Conservation (phyloP, 495 filamentous ascomycete genomes). For the Mycothermus thermophilus region DNA sequence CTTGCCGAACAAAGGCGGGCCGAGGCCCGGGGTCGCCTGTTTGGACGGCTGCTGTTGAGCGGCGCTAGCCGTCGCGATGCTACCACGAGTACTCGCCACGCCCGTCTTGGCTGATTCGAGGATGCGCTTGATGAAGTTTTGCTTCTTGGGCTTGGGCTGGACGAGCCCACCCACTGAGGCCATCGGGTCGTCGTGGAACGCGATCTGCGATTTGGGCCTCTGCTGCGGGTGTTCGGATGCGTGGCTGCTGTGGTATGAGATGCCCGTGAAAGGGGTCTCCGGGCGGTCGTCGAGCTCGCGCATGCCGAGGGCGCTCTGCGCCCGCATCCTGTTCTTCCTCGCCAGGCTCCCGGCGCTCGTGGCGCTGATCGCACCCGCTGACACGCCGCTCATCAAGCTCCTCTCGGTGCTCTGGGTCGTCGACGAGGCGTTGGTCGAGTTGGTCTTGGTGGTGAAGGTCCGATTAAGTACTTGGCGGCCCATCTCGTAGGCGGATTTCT, state of each 20-base stretch:
- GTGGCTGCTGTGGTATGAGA: conserved; percentile 77
- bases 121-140: conserved; percentile 92
- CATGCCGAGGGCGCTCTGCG: conserved; percentile 40
- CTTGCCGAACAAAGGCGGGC: conserved; percentile 31
- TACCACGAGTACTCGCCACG: conserved; percentile 77
- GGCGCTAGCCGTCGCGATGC: conserved; percentile 48
- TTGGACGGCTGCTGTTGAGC: conserved; percentile 17
- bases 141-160: conserved; percentile 81
- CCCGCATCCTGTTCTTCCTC: conserved; percentile 45
- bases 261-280: conserved; percentile 58
- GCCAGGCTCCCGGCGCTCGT: conserved; percentile 91
- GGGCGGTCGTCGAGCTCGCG: conserved; percentile 41
- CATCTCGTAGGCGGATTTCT: conserved; percentile 78
- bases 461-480: conserved; percentile 54
- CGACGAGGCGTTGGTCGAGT: conserved; percentile 54
- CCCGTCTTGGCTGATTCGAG: conserved; percentile 89
- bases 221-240: conserved; percentile 40
- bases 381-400: conserved; percentile 85
- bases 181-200: conserved; percentile 33
- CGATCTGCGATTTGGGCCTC: conserved; percentile 35
- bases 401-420: conserved; percentile 65
- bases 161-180: conserved; percentile 42
- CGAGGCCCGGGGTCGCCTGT: conserved; percentile 13
- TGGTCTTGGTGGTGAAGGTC: conserved; percentile 79
- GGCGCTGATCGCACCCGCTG: conserved; percentile 80